Percentiles rank a stretch among this genome's conserved stretches.
Conservation (phyloP, 176 grass and related monocot genomes). For the barley (Hordeum vulgare) region DNA sequence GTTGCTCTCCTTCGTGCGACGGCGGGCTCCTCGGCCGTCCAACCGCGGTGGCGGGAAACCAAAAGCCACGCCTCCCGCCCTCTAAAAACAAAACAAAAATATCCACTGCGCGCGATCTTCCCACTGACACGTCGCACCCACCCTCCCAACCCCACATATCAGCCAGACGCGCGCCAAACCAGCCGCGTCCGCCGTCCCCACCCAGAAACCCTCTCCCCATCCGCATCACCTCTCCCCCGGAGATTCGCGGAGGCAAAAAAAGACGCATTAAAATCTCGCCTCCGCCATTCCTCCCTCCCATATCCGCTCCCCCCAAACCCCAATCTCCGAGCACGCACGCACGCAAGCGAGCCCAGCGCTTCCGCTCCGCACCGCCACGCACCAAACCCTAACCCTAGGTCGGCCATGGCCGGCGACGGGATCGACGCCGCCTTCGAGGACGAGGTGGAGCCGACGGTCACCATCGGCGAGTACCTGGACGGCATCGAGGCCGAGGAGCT, state of each 20-base stretch:
- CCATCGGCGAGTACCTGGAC: conserved; percentile 85
- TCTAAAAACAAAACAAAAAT: not conserved
- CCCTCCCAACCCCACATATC: not conserved
- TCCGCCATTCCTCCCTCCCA: not conserved
- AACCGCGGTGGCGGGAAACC: conserved; percentile 40
- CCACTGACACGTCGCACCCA: not conserved
- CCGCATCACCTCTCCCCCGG: not conserved
- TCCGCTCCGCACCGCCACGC: not conserved
- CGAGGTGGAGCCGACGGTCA: conserved; percentile 50
- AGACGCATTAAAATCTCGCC: conserved; percentile 2
- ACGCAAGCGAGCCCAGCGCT: not conserved
- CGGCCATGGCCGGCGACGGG: conserved; percentile 39
- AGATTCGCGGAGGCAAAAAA: not conserved
- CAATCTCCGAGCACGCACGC: not conserved
- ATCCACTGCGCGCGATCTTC: fast-evolving
- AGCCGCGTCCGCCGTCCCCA: not conserved
- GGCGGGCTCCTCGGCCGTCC: not conserved
- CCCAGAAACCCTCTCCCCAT: not conserved
- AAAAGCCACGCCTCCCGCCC: not conserved
- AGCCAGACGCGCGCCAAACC: not conserved
- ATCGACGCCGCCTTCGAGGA: conserved; percentile 54
- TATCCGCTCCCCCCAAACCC: not conserved
- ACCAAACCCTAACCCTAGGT: conserved; percentile 5
- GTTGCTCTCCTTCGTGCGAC: not conserved
- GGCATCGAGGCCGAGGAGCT: conserved; percentile 83